Conservation (phyloP, 352 stramenopile species). For the Globisporangium emineosum region DNA sequence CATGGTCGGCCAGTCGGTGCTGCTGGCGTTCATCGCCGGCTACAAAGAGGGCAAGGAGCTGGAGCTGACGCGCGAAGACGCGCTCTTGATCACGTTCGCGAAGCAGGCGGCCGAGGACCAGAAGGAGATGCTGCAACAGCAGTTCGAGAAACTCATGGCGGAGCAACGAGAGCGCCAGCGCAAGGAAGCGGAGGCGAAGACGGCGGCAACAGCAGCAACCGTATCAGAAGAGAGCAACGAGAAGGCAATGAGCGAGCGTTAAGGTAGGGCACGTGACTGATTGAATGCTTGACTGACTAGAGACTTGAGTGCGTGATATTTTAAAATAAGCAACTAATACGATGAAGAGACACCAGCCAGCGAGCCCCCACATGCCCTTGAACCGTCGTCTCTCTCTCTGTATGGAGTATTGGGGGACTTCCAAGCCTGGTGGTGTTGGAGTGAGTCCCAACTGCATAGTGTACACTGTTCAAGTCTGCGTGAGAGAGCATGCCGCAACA, state of each 20-base stretch:
- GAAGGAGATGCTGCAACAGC: constrained; percentile 62
- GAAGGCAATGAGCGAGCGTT: not conserved
- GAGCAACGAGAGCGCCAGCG: constrained; percentile 31
- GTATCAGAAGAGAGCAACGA: constrained; percentile 6
- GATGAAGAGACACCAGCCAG: not conserved
- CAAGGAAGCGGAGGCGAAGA: constrained; percentile 7
- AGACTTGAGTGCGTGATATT: constrained; percentile 4
- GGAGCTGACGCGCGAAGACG: constrained; percentile 69
- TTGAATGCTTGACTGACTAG: not conserved
- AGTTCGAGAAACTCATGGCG: constrained; percentile 66
- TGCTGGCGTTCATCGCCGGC: constrained; percentile 80
- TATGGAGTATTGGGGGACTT: too few species aligned
- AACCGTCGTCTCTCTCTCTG: not conserved
- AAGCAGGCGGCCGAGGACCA: constrained; percentile 77
- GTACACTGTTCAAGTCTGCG: not conserved
- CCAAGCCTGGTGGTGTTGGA: too few species aligned
- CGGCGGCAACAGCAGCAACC: not conserved
- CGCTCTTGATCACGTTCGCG: constrained; percentile 69
- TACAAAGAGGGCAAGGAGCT: constrained; percentile 78
- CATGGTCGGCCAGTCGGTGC: constrained; percentile 72
- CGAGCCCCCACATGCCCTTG: not conserved
- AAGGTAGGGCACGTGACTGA: not conserved
- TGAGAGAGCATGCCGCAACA: constrained; percentile 23
- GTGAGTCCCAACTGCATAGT: too few species aligned
- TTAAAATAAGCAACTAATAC: constrained; percentile 7